Base-by-base conservation (phyloP, 208 protist species). In the Acanthamoeba healyi region DNA sequence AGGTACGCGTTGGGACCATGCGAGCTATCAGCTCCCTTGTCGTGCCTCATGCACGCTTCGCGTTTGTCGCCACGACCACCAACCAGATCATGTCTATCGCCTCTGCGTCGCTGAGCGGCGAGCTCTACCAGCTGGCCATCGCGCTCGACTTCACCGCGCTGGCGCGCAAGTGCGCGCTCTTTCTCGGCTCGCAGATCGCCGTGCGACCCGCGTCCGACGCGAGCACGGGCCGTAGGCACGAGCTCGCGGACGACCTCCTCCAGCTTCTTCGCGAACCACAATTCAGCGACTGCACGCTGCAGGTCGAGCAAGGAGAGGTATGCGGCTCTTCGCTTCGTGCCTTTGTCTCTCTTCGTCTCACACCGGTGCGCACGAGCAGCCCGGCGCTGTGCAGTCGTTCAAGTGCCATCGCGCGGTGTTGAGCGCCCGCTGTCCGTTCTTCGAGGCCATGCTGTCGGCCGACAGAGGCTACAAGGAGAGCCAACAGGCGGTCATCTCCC, bases 401-500 rank as follows among this genome's bases (percentile, higher is more conserved):
- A 3, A 40, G 36, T 81, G 70, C 24, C 70, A 81, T 49, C 70
- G 70, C 9, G 70, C 38, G 15, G 70, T 81, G 36, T 81, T 81
- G 70, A 81, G 70, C 22, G 70, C 70, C 19, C 70, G 70, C 9
- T 81, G 38, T 7, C 38, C 70, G 17, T 81, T 81, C 70, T 81
- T 81, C 36, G 70, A 40, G 24, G 70, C 70, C 34, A 81, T 81
- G 70, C 70, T 81, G 19, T 81, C 70, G 24, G 24, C 36, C n/a
- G 65, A 74, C 36, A 32, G 65, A 9, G 70, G 70, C 38, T 81
- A 81, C 70, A 26, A 34, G 24, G 70, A 81, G 36, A 81, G 70
- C 36, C 70, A 81, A 9, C 36, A 81, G 70, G 70, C 70, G n/a
- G 70, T 81, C 40, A 49, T 81, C 70, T n/a, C 70, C 6, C 70